A percentile compares a stretch with the other conserved stretches of the same genome.
Conservation (phyloP, 345 rosid species). For the Salix arbutifolia region DNA sequence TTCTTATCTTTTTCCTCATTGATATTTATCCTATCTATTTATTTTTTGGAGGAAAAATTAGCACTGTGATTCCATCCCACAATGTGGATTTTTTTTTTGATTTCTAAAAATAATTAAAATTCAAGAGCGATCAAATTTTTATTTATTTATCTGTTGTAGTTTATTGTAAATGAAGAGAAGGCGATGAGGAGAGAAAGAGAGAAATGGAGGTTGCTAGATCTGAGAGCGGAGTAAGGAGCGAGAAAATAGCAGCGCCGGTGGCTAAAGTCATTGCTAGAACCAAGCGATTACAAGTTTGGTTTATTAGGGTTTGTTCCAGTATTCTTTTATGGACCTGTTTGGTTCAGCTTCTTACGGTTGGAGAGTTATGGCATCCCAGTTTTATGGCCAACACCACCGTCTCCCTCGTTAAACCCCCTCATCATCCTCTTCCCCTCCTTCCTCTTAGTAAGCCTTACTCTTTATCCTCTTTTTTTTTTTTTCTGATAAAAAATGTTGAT, state of each 20-base stretch:
- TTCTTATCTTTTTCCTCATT: background rate
- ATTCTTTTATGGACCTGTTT: constrained; percentile 96
- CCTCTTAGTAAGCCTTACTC: constrained; percentile 39
- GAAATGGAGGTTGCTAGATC: constrained; percentile 90
- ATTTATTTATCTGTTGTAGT: background rate
- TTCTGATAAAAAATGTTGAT: constrained; percentile 41
- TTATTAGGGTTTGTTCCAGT: constrained; percentile 78
- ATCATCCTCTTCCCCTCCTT: constrained; percentile 22
- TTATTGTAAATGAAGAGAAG: constrained; percentile 43
- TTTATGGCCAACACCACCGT: constrained; percentile 48
- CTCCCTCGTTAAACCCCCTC: constrained; percentile 35
- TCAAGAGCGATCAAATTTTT: background rate
- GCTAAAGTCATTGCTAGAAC: constrained; percentile 54
- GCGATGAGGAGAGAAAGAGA: constrained; percentile 38
- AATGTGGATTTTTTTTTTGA: background rate
- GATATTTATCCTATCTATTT: background rate
- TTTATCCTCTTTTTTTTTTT: constrained; percentile 8
- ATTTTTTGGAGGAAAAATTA: background rate
- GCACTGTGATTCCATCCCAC: too few species aligned
- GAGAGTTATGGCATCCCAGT: constrained; percentile 79
- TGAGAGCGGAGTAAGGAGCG: constrained; percentile 53
- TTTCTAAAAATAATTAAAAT: background rate
- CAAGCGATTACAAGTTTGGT: constrained; percentile 76
- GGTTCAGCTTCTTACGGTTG: constrained; percentile 84
- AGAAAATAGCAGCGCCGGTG: constrained; percentile 36